Conservation (phyloP, 805 yeast species). For the Metschnikowia arizonensis region DNA sequence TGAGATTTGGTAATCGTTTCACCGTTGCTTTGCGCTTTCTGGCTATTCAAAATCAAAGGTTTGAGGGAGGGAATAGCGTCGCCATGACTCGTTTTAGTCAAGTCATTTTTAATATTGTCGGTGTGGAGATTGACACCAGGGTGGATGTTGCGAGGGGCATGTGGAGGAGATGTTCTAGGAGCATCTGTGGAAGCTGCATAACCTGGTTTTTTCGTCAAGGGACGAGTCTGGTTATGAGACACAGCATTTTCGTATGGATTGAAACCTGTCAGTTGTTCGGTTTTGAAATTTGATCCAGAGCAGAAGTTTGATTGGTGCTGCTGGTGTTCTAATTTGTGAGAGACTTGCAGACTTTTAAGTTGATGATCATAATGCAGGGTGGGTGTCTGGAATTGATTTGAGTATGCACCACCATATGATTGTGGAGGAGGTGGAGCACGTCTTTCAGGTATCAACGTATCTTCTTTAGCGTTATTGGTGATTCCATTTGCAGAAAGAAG, state of each 20-base stretch:
- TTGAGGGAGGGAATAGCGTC: slow-evolving; percentile 11
- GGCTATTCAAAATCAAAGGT: slow-evolving; percentile 16
- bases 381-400: background rate
- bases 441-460: slow-evolving; percentile 45
- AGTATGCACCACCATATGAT: background rate
- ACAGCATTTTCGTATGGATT: slow-evolving; percentile 7
- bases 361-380: slow-evolving; percentile 2
- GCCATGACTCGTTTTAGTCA: slow-evolving; percentile 15
- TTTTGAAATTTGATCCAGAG: background rate
- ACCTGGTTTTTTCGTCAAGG: slow-evolving; percentile 18
- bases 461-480: slow-evolving; percentile 11
- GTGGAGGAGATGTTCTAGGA: slow-evolving; percentile 25
- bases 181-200: slow-evolving; percentile 24
- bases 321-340: background rate
- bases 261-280: background rate
- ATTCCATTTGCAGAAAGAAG: slow-evolving; percentile 23
- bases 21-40: slow-evolving; percentile 13
- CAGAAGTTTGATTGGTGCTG: background rate
- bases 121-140: slow-evolving; percentile 34
- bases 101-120: slow-evolving; percentile 22
- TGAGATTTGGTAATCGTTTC: slow-evolving; percentile 12
- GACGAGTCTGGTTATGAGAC: slow-evolving; percentile 16
- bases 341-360: slow-evolving; percentile 1
- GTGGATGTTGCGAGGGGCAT: slow-evolving; percentile 26
- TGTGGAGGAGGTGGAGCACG: slow-evolving; percentile 55